phyloP scores from a whole-genome alignment of 257 asterid genomes.

The Lithospermum erythrorhizon region DNA sequence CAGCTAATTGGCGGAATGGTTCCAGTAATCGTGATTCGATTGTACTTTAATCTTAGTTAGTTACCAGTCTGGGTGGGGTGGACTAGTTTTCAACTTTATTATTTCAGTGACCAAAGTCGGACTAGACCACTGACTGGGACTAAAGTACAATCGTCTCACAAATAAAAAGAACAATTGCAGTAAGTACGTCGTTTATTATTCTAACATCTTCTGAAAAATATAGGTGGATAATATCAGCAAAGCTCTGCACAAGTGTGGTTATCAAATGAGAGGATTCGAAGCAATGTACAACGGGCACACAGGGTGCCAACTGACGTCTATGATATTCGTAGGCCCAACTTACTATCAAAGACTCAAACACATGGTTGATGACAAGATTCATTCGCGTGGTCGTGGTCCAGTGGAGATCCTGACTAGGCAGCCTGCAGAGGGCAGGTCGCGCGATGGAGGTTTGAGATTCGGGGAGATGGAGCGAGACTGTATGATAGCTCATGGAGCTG shows the following conservation, averaged over 20 bases:
- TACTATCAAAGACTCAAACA: slow-evolving; percentile 23
- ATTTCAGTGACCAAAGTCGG: too few species aligned
- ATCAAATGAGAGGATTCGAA: slow-evolving; percentile 19
- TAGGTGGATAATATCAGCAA: slow-evolving; percentile 15
- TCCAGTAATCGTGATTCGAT: too few species aligned
- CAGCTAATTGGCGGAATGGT: too few species aligned
- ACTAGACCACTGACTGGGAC: too few species aligned
- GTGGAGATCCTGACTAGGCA: slow-evolving; percentile 24
- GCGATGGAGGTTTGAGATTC: slow-evolving; percentile 22
- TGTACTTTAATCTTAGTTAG: too few species aligned
- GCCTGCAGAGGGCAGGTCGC: slow-evolving; percentile 26
- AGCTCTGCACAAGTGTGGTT: slow-evolving; percentile 17
- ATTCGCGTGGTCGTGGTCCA: slow-evolving; percentile 24
- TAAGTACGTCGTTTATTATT: too few species aligned
- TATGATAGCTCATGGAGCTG: slow-evolving; percentile 26
- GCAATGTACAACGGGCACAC: slow-evolving; percentile 15
- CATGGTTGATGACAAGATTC: slow-evolving; percentile 30
- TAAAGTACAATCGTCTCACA: too few species aligned
- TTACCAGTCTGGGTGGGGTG: too few species aligned
- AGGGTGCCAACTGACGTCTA: slow-evolving; percentile 2
- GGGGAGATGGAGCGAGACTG: slow-evolving; percentile 28
- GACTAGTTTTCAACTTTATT: too few species aligned
- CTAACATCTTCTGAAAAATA: too few species aligned
- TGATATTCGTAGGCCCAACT: slow-evolving; percentile 18
- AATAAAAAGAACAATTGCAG: too few species aligned